A percentile compares a stretch with the other conserved stretches of the same genome.
These are phyloP conservation scores for Xylaria digitata DNA, from an alignment of 2,329 filamentous ascomycete species.

Conservation along the genomic window DNA sequence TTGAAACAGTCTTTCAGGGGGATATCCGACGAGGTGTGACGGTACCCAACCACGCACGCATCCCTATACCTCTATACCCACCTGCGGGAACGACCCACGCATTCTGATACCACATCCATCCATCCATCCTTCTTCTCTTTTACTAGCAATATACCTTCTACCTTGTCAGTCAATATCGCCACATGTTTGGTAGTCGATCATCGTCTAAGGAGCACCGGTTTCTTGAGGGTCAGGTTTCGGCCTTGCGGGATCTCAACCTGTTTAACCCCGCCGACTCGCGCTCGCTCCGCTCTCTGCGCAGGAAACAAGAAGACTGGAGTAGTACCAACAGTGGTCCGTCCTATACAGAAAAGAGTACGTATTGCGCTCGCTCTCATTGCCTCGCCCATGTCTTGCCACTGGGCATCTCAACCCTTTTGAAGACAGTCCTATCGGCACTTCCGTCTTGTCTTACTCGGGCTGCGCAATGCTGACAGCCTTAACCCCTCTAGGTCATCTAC, in stretches of 20 bases:
- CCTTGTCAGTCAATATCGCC: slow-evolving; percentile 41
- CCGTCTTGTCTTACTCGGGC: slow-evolving; percentile 29
- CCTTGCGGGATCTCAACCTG: slow-evolving; percentile 54
- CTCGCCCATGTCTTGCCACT: slow-evolving; percentile 27
- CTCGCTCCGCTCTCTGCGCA: slow-evolving; percentile 48
- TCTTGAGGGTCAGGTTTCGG: slow-evolving; percentile 52
- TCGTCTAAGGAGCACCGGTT: slow-evolving; percentile 55
- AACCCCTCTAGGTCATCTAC: slow-evolving; percentile 52
- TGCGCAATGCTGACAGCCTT: slow-evolving; percentile 44
- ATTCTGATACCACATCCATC: slow-evolving; percentile 32
- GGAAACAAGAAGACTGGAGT: slow-evolving; percentile 48
- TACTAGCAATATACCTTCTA: slow-evolving; percentile 27
- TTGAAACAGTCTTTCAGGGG: slow-evolving; percentile 41
- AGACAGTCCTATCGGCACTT: slow-evolving; percentile 14
- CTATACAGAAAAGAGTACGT: slow-evolving; percentile 58
- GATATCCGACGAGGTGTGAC: slow-evolving; percentile 36
- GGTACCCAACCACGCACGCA: slow-evolving; percentile 30
- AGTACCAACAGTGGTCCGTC: slow-evolving; percentile 48
- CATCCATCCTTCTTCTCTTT: slow-evolving; percentile 13
- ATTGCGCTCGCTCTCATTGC: slow-evolving; percentile 31
- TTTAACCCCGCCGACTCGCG: slow-evolving; percentile 56
- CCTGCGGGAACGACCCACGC: slow-evolving; percentile 26
- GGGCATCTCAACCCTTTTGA: slow-evolving; percentile 34
- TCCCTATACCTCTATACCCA: slow-evolving; percentile 26
- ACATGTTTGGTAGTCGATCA: slow-evolving; percentile 62